Evolutionary conservation across 768 basidiomycete species (phyloP), one percentile per base, ranked within the genome.

Genomic region (Phlebiopsis gigantea): DNA sequence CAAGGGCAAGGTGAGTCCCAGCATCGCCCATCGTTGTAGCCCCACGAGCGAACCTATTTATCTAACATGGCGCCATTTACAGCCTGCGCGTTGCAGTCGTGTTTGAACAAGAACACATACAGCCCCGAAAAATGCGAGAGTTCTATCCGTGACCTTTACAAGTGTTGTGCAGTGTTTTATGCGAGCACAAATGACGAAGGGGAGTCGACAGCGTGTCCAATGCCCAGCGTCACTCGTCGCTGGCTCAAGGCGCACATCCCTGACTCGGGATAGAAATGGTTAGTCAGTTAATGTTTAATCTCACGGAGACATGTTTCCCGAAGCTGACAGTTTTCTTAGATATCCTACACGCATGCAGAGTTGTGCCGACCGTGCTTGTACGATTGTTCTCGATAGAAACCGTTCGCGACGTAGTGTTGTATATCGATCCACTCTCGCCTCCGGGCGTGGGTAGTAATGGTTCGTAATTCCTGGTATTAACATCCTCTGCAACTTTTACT

Each of bases 61-160:
- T 15, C n/a, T 51, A 10, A 39, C 34, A 24, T 25, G 5, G 10
- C 25, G 10, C 21, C 24, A 22, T 28, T n/a, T n/a, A 25, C 62
- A 89, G 87, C 87, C 0, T 89, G 87, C 63, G 67, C 73, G 21
- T 71, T 89, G 2, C 87, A 88, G 44, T 55, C 71, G 1, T 90
- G 88, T 64, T 72, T 89, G 28, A 76, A 75, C 52, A 82, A 77
- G 58, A 78, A 88, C 66, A 85, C 82, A 0, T 88, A 87, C 63
- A 62, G 61, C 2, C 87, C 84, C 0, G 85, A 87, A 19, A 82
- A 77, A 59, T 90, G 88, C 63, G 72, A 83, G 43, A 63, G 69
- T 8, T 65, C 76, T 10, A 63, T 88, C 21, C 71, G 77, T 50
- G 73, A 69, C 22, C 74, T 90, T 17, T 89, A 89, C 64, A 56